Conservation (phyloP, 345 rosid species). For the Brassica juncea region DNA sequence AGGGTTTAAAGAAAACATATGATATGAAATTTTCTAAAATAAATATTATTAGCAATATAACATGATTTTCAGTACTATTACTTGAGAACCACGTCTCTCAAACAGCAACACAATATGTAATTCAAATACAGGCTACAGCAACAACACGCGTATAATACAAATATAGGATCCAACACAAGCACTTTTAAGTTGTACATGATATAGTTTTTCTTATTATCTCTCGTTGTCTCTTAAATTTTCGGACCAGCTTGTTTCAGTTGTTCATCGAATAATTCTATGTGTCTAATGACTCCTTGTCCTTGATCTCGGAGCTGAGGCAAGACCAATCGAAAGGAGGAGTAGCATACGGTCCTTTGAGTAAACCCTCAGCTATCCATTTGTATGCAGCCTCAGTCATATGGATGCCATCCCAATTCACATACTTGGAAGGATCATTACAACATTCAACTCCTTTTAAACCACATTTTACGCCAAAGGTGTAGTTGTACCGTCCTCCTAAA, state of each 20-base stretch:
- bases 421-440: constrained; percentile 45
- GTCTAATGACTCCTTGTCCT: constrained; percentile 1
- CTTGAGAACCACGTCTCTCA: not conserved
- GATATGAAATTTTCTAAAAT: not conserved
- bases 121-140: not conserved
- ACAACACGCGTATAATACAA: not conserved
- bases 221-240: not conserved
- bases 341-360: constrained; percentile 31
- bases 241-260: not conserved
- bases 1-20: not conserved
- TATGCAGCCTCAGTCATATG: constrained; percentile 43
- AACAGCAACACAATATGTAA: not conserved
- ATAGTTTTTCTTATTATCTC: not conserved
- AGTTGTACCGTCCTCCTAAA: constrained; percentile 45
- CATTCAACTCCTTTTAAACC: constrained; percentile 16
- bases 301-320: constrained; percentile 2
- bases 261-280: not conserved
- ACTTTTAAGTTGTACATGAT: not conserved
- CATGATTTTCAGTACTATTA: not conserved
- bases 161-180: not conserved
- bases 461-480: not conserved
- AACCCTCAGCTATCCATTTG: constrained; percentile 22
- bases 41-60: not conserved
- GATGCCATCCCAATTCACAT: constrained; percentile 49
- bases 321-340: constrained; percentile 22